phyloP scores from a whole-genome alignment of 306 rosid genomes.

The Cajanus cajan region DNA sequence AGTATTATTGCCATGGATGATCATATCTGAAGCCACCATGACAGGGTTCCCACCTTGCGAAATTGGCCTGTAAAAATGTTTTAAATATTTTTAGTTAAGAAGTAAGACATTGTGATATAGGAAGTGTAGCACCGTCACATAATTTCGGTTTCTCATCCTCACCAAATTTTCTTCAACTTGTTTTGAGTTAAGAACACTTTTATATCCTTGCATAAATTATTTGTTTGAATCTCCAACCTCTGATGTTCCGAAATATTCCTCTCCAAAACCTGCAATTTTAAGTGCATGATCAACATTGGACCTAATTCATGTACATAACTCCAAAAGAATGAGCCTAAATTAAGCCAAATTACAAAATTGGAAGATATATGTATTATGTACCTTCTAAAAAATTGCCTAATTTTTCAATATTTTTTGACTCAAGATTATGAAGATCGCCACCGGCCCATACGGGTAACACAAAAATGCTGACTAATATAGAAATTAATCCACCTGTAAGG shows the following conservation, averaged over 20 bases:
- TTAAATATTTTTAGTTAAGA: not conserved
- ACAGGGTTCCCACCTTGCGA: conserved; percentile 61
- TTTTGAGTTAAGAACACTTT: conserved; percentile 48
- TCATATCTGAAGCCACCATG: conserved; percentile 46
- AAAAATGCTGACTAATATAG: conserved; percentile 32
- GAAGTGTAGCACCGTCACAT: not conserved
- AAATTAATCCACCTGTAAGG: conserved; percentile 33
- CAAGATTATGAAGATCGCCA: conserved; percentile 48
- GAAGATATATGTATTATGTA: not conserved
- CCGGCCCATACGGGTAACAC: conserved; percentile 58
- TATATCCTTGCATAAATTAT: conserved; percentile 42
- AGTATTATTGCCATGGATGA: conserved; percentile 60
- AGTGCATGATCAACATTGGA: not conserved
- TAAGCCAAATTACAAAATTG: not conserved
- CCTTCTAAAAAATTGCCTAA: conserved; percentile 45
- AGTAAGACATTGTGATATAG: not conserved
- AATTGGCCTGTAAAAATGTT: conserved; percentile 38
- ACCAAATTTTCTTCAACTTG: conserved; percentile 49
- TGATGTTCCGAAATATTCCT: conserved; percentile 31
- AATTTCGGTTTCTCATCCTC: not conserved
- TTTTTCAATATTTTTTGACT: conserved; percentile 40
- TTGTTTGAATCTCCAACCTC: conserved; percentile 7
- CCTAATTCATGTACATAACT: not conserved
- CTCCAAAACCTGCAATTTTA: conserved; percentile 39
- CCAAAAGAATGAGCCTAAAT: not conserved